Base-by-base conservation (phyloP, 441 rosid species). In the Gossypium armourianum region DNA sequence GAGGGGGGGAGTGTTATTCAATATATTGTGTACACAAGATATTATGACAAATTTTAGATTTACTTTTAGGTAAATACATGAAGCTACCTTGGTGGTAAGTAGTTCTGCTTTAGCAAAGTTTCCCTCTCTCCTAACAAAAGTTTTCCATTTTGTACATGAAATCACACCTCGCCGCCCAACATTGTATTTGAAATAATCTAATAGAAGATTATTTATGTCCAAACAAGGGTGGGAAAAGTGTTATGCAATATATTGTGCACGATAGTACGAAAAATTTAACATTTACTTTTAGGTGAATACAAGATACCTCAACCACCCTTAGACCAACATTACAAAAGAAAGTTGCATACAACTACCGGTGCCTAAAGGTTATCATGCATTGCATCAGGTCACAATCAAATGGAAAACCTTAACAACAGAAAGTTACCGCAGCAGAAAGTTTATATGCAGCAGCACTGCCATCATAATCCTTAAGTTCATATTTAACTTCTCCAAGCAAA, bases 401-500 rank as follows among this genome's bases (percentile, higher is more conserved):
- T 45, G 21, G 50, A 17, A 64, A 36, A 36, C 43, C 43, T 36
- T 17, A 10, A 40, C 4, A 57, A 26, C 26, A 21, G 45, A 70
- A 13, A 61, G 78, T 72, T 69, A 92, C 98, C 96, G 50, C 83
- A 57, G 76, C 77, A 43, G 98, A 85, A 55, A 75, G 79, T 80
- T 57, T 90, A 81, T 87, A 93, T 19, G 98, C 95, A 77, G 87
- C 86, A 71, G 75, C 85, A 81, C 98, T 93, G 69, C 98, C 93
- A 53, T 86, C 94, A 79, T 86, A 93, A 83, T 91, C 96, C 80
- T 83, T 80, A 59, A 91, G 93, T 78, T 87, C 90, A 77, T 79
- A 89, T 79, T 91, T 93, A 63, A 90, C 90, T 80, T 93, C 97
- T 70, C 96, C 98, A 72, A 91, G 92, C 90, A 93, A 87, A 76